Evolutionary conservation across 2,329 filamentous ascomycete genomes (phyloP).

Genomic region (Alternaria solani): DNA sequence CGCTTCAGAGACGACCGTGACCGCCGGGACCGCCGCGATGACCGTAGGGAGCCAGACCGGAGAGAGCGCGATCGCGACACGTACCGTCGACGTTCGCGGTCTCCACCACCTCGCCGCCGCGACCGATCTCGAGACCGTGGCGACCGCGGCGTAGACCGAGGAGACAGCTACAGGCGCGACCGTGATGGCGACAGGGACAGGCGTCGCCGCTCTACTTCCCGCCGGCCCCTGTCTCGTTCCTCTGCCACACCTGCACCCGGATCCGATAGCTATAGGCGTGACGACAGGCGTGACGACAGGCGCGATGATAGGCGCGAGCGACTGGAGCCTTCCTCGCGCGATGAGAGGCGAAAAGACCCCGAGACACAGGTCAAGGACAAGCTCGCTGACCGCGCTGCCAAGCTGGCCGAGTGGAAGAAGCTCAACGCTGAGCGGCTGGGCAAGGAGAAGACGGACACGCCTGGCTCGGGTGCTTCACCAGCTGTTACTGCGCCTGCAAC

Average conservation of each 20-base stretch:
- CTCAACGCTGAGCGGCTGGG: slow-evolving; percentile 58
- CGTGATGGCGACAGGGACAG: slow-evolving; percentile 68
- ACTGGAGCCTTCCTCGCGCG: slow-evolving; percentile 54
- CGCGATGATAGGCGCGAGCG: slow-evolving; percentile 25
- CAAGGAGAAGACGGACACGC: slow-evolving; percentile 70
- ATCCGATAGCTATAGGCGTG: neutral
- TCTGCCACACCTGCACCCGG: slow-evolving; percentile 60
- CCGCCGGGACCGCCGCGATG: slow-evolving; percentile 65
- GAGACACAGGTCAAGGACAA: slow-evolving; percentile 37
- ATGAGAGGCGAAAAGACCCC: slow-evolving; percentile 64
- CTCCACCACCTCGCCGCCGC: slow-evolving; percentile 16
- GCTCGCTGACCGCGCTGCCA: slow-evolving; percentile 34
- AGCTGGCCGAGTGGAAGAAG: slow-evolving; percentile 84
- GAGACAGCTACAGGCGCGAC: slow-evolving; percentile 65
- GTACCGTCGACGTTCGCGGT: slow-evolving; percentile 15
- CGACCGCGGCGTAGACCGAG: slow-evolving; percentile 59
- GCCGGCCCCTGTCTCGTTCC: slow-evolving; percentile 65
- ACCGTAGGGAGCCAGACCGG: slow-evolving; percentile 49
- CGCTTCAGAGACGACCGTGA: slow-evolving; percentile 58
- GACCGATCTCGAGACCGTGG: slow-evolving; percentile 20
- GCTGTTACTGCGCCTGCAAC: slow-evolving; percentile 74
- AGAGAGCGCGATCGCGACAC: slow-evolving; percentile 56
- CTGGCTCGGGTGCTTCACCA: slow-evolving; percentile 61
- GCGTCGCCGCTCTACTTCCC: slow-evolving; percentile 77
- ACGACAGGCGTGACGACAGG: neutral